Conservation (phyloP, 2,329 filamentous ascomycete species). For the Cercospora brassicicola region DNA sequence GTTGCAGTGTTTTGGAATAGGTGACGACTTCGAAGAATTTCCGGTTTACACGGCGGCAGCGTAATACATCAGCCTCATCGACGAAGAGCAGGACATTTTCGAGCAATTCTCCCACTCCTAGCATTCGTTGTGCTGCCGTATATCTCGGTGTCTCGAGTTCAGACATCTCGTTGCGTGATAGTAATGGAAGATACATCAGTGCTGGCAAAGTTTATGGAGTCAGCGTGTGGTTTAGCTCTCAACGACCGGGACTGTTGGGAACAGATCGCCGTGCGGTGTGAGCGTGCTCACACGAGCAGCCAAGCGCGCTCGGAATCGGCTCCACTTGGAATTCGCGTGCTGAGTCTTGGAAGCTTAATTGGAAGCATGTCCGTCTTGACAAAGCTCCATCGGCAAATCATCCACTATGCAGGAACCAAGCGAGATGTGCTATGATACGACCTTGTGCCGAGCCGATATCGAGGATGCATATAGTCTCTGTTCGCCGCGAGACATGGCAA, state of each 20-base stretch:
- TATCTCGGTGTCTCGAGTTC: neutral
- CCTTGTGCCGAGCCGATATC: neutral
- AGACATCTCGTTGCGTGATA: constrained; percentile 1
- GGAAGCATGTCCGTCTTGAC: constrained; percentile 7
- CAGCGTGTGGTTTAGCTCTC: neutral
- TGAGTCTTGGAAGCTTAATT: constrained; percentile 10
- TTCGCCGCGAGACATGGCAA: neutral
- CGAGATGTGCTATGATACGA: neutral
- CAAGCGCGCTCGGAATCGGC: constrained; percentile 6
- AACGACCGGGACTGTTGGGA: neutral
- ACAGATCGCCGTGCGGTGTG: constrained; percentile 1
- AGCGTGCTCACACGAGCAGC: neutral
- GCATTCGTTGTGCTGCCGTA: constrained; percentile 22
- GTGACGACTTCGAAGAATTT: constrained; percentile 22
- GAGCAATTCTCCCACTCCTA: constrained; percentile 26
- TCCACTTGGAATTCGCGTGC: constrained; percentile 20
- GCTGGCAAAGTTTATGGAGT: constrained; percentile 1
- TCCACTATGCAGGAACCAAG: neutral
- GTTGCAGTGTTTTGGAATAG: constrained; percentile 19
- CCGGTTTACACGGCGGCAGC: constrained; percentile 22
- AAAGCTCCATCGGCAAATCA: neutral
- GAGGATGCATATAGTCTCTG: neutral
- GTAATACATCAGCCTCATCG: constrained; percentile 19
- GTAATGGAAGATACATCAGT: constrained; percentile 8
- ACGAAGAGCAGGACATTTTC: constrained; percentile 23